A percentile compares a stretch with the other conserved stretches of the same genome.
phyloP scores from a whole-genome alignment of 768 basidiomycete species.

The Mycena rebaudengoi region DNA sequence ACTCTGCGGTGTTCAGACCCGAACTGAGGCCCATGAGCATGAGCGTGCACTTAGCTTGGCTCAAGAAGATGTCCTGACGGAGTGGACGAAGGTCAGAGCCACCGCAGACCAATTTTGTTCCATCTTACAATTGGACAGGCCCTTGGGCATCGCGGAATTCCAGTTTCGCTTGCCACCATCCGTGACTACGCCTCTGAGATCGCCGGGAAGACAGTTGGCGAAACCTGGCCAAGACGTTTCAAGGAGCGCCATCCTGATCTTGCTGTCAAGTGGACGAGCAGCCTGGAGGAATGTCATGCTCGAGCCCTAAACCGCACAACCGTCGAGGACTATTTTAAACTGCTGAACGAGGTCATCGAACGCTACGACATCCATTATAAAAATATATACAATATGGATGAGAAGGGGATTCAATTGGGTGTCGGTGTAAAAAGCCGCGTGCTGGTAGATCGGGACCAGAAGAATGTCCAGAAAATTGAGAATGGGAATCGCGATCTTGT shows the following conservation, averaged over 20 bases:
- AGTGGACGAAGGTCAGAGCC: slow-evolving; percentile 17
- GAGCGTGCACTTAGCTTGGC: slow-evolving; percentile 10
- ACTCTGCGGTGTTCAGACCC: neutral
- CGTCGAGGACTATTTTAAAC: too few relatives aligned
- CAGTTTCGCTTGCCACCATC: slow-evolving; percentile 9
- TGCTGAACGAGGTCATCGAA: too few relatives aligned
- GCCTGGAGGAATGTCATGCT: slow-evolving; percentile 24
- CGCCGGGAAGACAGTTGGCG: neutral
- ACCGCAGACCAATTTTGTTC: too few relatives aligned
- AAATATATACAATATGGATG: neutral
- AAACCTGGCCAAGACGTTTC: slow-evolving; percentile 13
- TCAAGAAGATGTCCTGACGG: neutral
- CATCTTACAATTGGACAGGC: too few relatives aligned
- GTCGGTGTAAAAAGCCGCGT: neutral
- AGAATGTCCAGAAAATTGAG: slow-evolving; percentile 26
- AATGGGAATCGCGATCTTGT: slow-evolving; percentile 51
- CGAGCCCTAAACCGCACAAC: neutral
- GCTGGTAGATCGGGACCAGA: slow-evolving; percentile 1
- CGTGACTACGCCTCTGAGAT: slow-evolving; percentile 17
- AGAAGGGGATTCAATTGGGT: slow-evolving; percentile 1
- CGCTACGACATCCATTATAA: too few relatives aligned
- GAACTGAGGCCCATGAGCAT: slow-evolving; percentile 2
- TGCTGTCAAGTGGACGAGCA: slow-evolving; percentile 5
- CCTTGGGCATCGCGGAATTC: slow-evolving; percentile 1
- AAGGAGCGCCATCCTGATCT: slow-evolving; percentile 20